Evolutionary conservation across 805 yeast species (phyloP), one percentile per base, ranked within the genome.

Genomic region (Wickerhamomyces queroliae): DNA sequence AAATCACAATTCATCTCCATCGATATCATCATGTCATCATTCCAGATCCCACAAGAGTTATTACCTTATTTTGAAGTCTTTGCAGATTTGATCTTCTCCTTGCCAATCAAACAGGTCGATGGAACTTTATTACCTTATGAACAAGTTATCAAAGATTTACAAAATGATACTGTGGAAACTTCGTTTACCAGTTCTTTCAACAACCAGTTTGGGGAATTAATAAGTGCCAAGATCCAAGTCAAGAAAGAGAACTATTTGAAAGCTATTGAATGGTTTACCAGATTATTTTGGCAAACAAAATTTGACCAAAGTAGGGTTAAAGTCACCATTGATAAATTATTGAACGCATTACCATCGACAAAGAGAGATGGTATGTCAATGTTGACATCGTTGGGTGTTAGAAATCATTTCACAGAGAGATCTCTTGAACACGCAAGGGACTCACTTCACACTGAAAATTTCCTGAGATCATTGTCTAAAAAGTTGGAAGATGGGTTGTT

Each of bases 1-100:
- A 74, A 80, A 39, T 85, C 96, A 1, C 80, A 84, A 52, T 93
- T 91, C 56, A 76, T 86, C 26, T 77, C 83, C 12, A 68, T 89
- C 17, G 76, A 79, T 42, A 56, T 87, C 28, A 58, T 81, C 27
- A 58, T 85, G 54, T 74, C 81, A 9, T 75, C 86, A 1, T 70
- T 64, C 33, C 68, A 52, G 34, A 66, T 78, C 18, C 81, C 74
- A 37, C 64, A 70, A 20, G 53, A 63, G 2, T 63, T 81, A 13
- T 64, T 89, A 38, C 83, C 85, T 2, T 80, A 83, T 42, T 67
- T 86, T 46, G 78, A 80, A 17, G 56, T 90, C 9, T 67, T 80
- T 42, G 76, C 75, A 40, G 85, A 81, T 35, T 58, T 90, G 8
- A n/a, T n/a, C n/a, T 84, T 86, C 52, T 66, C 87, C 0, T 65